A percentile compares a stretch with the other conserved stretches of the same genome.
Conservation (phyloP, 2,329 filamentous ascomycete species). For the Mollisia scopiformis region DNA sequence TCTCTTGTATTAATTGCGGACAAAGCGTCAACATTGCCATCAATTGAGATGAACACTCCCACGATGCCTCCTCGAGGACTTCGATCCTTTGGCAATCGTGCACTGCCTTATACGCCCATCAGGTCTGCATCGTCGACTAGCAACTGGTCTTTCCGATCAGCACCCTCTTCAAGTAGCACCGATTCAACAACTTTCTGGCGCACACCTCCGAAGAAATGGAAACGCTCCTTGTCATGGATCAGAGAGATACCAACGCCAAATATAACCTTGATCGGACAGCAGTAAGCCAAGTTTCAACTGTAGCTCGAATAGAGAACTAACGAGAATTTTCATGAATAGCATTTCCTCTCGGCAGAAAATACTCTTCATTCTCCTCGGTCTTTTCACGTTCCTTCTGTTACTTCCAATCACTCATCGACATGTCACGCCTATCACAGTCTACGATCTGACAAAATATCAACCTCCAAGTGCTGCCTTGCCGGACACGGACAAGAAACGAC, state of each 20-base stretch:
- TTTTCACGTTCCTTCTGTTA: constrained; percentile 8
- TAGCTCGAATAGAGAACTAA: no score
- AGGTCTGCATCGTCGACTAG: constrained; percentile 23
- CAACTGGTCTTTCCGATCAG: constrained; percentile 23
- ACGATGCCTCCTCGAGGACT: constrained; percentile 20
- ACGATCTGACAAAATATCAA: constrained; percentile 4
- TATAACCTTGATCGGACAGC: constrained; percentile 10
- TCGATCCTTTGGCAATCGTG: constrained; percentile 11
- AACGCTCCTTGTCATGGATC: background rate
- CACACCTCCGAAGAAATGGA: constrained; percentile 27
- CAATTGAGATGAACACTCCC: constrained; percentile 16
- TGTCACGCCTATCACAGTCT: background rate
- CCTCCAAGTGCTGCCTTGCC: constrained; percentile 20
- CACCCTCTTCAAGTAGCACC: constrained; percentile 22
- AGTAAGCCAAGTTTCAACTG: constrained; percentile 11
- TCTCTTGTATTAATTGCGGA: no score
- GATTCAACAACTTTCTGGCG: constrained; percentile 28
- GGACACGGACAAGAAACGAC: constrained; percentile 8
- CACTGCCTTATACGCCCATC: constrained; percentile 23
- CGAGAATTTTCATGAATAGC: constrained; percentile 3
- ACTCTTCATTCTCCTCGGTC: background rate
- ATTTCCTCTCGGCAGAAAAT: background rate
- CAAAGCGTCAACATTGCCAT: background rate
- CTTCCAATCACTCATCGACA: background rate
- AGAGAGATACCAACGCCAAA: background rate